Evolutionary conservation across 257 asterid species (phyloP).

Genomic region (Rehmannia glutinosa): DNA sequence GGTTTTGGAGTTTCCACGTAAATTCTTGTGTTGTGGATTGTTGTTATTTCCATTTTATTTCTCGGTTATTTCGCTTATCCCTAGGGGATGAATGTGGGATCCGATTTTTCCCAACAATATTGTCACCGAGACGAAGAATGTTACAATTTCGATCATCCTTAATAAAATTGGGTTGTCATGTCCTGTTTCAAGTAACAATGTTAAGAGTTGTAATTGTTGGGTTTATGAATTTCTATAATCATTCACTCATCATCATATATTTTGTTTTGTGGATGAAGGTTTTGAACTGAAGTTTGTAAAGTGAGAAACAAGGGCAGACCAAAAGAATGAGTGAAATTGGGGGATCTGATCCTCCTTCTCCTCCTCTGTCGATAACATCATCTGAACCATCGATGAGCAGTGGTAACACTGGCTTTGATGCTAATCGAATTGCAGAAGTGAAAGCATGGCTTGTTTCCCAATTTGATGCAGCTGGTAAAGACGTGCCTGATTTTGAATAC

Average conservation of each 20-base stretch:
- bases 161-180: neutral
- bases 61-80: too few species aligned
- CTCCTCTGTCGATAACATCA: conserved; percentile 34
- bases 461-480: conserved; percentile 81
- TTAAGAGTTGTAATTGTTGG: neutral
- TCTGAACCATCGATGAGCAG: conserved; percentile 48
- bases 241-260: neutral
- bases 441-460: conserved; percentile 85
- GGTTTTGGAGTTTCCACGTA: too few species aligned
- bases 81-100: too few species aligned
- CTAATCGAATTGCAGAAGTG: conserved; percentile 76
- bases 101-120: too few species aligned
- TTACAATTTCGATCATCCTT: neutral
- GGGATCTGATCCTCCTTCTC: conserved; percentile 51
- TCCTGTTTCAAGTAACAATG: neutral
- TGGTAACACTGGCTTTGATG: conserved; percentile 57
- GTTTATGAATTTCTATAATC: neutral
- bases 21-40: too few species aligned
- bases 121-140: neutral
- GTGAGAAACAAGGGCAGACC: conserved; percentile 15
- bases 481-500: conserved; percentile 89
- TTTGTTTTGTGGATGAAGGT: conserved; percentile 21
- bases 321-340: conserved; percentile 60
- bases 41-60: too few species aligned
- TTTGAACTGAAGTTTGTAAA: conserved; percentile 10